Evolutionary conservation across 2,329 filamentous ascomycete species (phyloP), one percentile per base, ranked within the genome.

Genomic region (Setomelanomma holmii): DNA sequence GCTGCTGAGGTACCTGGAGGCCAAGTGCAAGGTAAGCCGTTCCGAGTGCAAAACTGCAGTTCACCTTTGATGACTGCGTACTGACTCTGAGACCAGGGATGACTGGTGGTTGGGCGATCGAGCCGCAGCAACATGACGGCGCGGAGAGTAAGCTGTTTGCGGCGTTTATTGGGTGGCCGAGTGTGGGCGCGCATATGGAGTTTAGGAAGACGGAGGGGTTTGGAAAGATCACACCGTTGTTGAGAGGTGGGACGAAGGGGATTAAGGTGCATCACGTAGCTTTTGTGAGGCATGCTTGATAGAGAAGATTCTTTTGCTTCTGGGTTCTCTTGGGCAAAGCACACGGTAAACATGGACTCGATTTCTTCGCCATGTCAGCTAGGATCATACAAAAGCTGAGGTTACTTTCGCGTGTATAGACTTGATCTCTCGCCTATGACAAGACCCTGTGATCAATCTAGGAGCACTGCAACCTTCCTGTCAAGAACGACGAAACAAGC

Each of bases 121-220:
- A 76, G 45, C 50, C 53, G 46, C 61, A 55, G 7, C 45, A 39
- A 38, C 58, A 56, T 44, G 60, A 58, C 27, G 60, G 53, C 1
- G 56, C 70, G 0, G 72, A 73, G 4, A 68, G 71, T 3, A 75
- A 75, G 48, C 66, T 77, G 49, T 76, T 77, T 59, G 60, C 79
- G 4, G 51, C 76, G n/a, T 72, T 75, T 16, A 69, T 83, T 47
- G 83, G 82, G 4, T 86, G 83, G 83, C 69, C 78, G 44, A 80
- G 73, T 59, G 72, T 80, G 17, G 78, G 82, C 30, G 73, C 71
- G 41, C 83, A 85, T 66, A 70, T 77, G 74, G 67, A 67, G 42
- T 81, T 76, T 24, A 71, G 76, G 47, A 70, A 80, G 56, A 78
- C 78, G 22, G 68, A 76, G 55, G 72, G 67, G 21, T 85, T 84